A percentile compares a stretch with the other conserved stretches of the same genome.
These are phyloP conservation scores for Barbatosphaeria neglecta DNA, from an alignment of 495 filamentous ascomycete species.

Conservation along the genomic window DNA sequence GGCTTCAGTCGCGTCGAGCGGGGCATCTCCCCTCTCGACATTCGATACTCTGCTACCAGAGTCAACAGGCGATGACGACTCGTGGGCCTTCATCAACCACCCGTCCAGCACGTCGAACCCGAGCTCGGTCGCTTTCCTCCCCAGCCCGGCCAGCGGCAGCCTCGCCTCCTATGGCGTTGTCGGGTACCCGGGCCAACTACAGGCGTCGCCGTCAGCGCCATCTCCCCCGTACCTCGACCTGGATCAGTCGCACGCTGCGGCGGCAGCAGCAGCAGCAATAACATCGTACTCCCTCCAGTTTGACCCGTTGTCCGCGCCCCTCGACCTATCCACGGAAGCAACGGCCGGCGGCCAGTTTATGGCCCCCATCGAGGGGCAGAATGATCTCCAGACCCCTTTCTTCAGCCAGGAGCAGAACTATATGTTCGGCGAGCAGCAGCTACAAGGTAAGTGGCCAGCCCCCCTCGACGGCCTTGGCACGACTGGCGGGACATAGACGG, in stretches of 20 bases:
- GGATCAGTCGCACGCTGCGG: conserved; percentile 4
- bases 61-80: conserved; percentile 9
- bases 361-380: conserved; percentile 3
- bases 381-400: conserved; percentile 1
- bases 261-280: background rate
- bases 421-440: conserved; percentile 12
- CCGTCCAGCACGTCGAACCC: conserved; percentile 10
- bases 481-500: background rate
- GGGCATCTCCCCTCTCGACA: conserved; percentile 13
- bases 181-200: conserved; percentile 9
- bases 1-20: conserved; percentile 19
- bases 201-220: conserved; percentile 13
- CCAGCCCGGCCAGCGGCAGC: conserved; percentile 29
- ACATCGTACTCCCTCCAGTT: background rate
- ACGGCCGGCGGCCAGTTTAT: conserved; percentile 2
- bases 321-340: background rate
- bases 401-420: background rate
- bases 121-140: conserved; percentile 21
- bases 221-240: conserved; percentile 13
- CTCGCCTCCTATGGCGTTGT: conserved; percentile 29
- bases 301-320: background rate
- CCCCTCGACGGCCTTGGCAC: no score
- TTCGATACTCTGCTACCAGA: conserved; percentile 13
- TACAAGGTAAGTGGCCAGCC: conserved; percentile 2
- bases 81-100: conserved; percentile 14